Percentiles rank a stretch among this genome's conserved stretches.
Evolutionary conservation across 176 grass and related monocot species (phyloP).

Genomic region (Microstegium vimineum): DNA sequence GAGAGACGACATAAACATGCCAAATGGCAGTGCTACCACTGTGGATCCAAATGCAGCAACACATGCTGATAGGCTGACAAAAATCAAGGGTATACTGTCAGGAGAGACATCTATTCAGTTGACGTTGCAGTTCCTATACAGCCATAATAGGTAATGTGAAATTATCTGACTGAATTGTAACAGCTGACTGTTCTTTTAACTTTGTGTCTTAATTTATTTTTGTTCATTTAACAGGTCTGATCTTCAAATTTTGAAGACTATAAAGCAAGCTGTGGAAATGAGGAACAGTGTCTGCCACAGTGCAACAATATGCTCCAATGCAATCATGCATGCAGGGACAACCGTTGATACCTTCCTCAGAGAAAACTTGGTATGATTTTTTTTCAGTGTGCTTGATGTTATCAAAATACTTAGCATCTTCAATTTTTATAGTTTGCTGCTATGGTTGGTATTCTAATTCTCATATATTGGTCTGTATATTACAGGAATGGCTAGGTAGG

Average conservation of each 20-base stretch:
- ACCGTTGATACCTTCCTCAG: slow-evolving; percentile 85
- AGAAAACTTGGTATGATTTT: slow-evolving; percentile 67
- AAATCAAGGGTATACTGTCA: slow-evolving; percentile 71
- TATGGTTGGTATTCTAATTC: slow-evolving; percentile 24
- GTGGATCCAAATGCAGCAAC: slow-evolving; percentile 46
- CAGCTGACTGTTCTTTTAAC: background rate
- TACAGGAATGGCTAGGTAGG: slow-evolving; percentile 95
- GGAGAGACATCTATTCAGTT: slow-evolving; percentile 77
- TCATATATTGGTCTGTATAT: slow-evolving; percentile 45
- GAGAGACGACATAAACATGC: slow-evolving; percentile 34
- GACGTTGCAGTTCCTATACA: slow-evolving; percentile 75
- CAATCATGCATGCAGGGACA: slow-evolving; percentile 93
- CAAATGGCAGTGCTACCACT: slow-evolving; percentile 39
- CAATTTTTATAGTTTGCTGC: background rate
- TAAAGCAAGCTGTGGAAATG: slow-evolving; percentile 81
- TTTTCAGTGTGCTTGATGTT: background rate
- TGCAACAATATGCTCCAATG: slow-evolving; percentile 78
- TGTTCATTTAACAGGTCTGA: slow-evolving; percentile 49
- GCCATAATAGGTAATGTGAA: slow-evolving; percentile 62
- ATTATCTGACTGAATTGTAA: background rate
- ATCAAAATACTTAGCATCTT: background rate
- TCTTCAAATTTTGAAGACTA: slow-evolving; percentile 82
- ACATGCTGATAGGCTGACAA: slow-evolving; percentile 47
- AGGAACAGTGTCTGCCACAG: slow-evolving; percentile 88
- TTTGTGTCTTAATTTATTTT: background rate